Percentiles rank a stretch among this genome's conserved stretches.
Evolutionary conservation across 73 alveolate species (phyloP).

Genomic region (Blepharisma japonicum): DNA sequence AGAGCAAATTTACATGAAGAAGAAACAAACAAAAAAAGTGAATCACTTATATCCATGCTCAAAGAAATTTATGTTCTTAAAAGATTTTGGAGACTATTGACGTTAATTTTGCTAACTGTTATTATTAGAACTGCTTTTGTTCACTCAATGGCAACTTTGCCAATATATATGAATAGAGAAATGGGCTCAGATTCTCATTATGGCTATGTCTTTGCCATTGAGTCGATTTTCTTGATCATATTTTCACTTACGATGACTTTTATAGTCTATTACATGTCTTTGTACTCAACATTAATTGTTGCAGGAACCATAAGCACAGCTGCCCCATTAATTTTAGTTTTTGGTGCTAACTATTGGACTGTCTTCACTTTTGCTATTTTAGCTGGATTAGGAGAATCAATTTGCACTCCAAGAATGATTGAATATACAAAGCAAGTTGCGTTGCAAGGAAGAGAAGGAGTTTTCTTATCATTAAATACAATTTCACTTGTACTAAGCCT

Average conservation of each 20-base stretch:
- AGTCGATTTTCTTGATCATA: not conserved
- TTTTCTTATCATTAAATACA: not conserved
- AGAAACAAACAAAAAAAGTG: too few relatives aligned
- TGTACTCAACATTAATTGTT: not conserved
- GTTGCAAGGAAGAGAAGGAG: conserved; percentile 7
- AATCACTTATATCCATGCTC: too few relatives aligned
- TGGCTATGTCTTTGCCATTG: not conserved
- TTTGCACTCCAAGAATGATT: not conserved
- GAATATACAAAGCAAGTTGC: not conserved
- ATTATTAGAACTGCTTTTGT: too few relatives aligned
- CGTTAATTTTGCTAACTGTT: too few relatives aligned
- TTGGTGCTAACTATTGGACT: conserved; percentile 5
- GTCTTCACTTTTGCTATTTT: not conserved
- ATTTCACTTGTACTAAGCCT: not conserved
- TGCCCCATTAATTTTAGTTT: not conserved
- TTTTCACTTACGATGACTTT: not conserved
- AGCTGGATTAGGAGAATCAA: conserved; percentile 6
- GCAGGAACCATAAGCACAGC: not conserved
- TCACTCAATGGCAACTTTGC: not conserved
- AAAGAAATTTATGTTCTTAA: too few relatives aligned
- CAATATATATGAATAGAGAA: conserved; percentile 1
- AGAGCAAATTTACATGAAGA: too few relatives aligned
- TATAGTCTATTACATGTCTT: not conserved
- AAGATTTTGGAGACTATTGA: too few relatives aligned
- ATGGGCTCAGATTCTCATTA: not conserved